phyloP scores from a whole-genome alignment of 2,329 filamentous ascomycete genomes.

The Fusarium veterinarium region DNA sequence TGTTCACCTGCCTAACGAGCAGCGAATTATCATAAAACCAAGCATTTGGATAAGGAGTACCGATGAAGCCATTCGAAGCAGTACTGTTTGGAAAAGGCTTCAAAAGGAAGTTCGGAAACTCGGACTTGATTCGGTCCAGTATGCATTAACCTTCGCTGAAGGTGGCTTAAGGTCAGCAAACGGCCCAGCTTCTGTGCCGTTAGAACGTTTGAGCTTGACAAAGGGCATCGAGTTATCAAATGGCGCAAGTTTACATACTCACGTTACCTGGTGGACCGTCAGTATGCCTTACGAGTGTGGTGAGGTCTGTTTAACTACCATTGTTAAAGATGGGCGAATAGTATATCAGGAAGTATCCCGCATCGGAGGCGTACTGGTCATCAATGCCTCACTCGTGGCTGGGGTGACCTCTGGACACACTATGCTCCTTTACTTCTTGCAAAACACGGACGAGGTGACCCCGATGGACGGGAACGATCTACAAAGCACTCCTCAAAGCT shows the following conservation, averaged over 20 bases:
- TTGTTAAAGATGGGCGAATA: background rate
- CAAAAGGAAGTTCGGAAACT: background rate
- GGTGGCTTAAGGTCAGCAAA: background rate
- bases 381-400: background rate
- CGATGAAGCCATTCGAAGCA: background rate
- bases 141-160: background rate
- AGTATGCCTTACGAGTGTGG: background rate
- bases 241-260: background rate
- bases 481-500: too few species aligned
- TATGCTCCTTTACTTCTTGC: background rate
- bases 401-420: conserved; percentile 1
- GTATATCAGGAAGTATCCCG: background rate
- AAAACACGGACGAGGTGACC: background rate
- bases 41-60: conserved; percentile 7
- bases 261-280: background rate
- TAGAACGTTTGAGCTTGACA: background rate
- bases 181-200: background rate
- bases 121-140: background rate
- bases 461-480: too few species aligned
- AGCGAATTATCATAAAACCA: background rate
- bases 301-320: background rate
- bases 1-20: background rate
- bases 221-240: background rate
- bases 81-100: background rate
- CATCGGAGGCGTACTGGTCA: background rate